These are phyloP conservation scores for Exophiala bonariae DNA, from an alignment of 2,329 filamentous ascomycete species.

Conservation along the genomic window DNA sequence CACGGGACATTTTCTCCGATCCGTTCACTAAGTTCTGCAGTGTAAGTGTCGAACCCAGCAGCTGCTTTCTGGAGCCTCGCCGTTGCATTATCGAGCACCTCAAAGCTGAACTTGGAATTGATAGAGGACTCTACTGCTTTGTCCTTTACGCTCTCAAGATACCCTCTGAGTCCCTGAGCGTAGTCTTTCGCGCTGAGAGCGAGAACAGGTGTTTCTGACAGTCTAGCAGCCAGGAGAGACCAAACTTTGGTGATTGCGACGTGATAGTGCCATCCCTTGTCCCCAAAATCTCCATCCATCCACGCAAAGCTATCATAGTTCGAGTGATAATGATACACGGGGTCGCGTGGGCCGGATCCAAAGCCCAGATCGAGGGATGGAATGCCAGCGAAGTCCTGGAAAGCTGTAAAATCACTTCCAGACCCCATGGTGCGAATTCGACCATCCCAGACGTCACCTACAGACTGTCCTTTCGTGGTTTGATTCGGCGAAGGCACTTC, in stretches of 20 bases:
- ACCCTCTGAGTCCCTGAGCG: conserved; percentile 53
- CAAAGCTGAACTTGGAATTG: conserved; percentile 21
- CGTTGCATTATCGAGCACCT: conserved; percentile 50
- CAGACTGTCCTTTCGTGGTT: conserved; percentile 66
- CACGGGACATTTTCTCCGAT: conserved; percentile 62
- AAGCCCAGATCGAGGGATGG: conserved; percentile 67
- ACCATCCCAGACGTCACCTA: conserved; percentile 67
- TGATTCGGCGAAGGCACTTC: conserved; percentile 72
- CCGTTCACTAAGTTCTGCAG: conserved; percentile 48
- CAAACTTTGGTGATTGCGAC: conserved; percentile 65
- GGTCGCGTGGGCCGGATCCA: conserved; percentile 40
- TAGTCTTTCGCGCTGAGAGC: conserved; percentile 67
- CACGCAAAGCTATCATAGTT: conserved; percentile 84
- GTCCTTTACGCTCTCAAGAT: conserved; percentile 38
- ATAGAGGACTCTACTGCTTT: conserved; percentile 17
- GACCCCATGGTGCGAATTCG: conserved; percentile 67
- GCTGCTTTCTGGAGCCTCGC: conserved; percentile 50
- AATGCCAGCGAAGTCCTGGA: conserved; percentile 70
- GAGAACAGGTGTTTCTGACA: conserved; percentile 63
- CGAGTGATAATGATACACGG: conserved; percentile 73
- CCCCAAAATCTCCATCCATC: conserved; percentile 77
- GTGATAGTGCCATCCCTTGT: conserved; percentile 62
- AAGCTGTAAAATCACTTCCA: conserved; percentile 73
- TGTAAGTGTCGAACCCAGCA: conserved; percentile 52
- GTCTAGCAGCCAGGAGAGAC: conserved; percentile 60